These are phyloP conservation scores for Rhizopus sp. DNA, from an alignment of 371 early-diverging fungal species.

Conservation along the genomic window DNA sequence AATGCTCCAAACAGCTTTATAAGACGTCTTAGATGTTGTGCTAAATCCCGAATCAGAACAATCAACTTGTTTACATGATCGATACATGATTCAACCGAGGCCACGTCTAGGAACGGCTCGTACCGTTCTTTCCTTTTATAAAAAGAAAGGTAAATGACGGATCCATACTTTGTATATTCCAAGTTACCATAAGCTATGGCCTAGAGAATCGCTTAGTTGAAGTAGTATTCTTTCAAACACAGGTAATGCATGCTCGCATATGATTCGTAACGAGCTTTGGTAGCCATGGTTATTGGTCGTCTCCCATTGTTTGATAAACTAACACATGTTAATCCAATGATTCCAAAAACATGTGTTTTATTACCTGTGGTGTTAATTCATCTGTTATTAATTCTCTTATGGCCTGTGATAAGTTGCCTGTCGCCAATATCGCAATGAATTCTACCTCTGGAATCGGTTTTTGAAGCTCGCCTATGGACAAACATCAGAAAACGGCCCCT, in stretches of 20 bases:
- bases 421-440: conserved; percentile 19
- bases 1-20: conserved; percentile 19
- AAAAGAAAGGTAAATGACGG: background rate
- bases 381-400: conserved; percentile 18
- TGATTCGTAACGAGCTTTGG: conserved; percentile 6
- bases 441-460: conserved; percentile 27
- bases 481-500: background rate
- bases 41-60: background rate
- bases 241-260: conserved; percentile 20
- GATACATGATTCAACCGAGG: conserved; percentile 16
- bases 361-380: conserved; percentile 21
- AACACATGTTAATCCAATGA: background rate
- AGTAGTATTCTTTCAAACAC: conserved; percentile 22
- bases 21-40: conserved; percentile 1
- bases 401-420: conserved; percentile 14
- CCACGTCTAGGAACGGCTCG: conserved; percentile 16
- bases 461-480: background rate
- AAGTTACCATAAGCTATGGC: conserved; percentile 25
- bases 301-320: conserved; percentile 26
- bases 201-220: conserved; percentile 16
- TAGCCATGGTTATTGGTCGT: conserved; percentile 9
- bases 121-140: conserved; percentile 21
- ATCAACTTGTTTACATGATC: conserved; percentile 2
- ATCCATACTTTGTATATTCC: background rate
- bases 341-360: background rate